phyloP scores from a whole-genome alignment of 257 asterid species.

The Salvia rosmarinus region DNA sequence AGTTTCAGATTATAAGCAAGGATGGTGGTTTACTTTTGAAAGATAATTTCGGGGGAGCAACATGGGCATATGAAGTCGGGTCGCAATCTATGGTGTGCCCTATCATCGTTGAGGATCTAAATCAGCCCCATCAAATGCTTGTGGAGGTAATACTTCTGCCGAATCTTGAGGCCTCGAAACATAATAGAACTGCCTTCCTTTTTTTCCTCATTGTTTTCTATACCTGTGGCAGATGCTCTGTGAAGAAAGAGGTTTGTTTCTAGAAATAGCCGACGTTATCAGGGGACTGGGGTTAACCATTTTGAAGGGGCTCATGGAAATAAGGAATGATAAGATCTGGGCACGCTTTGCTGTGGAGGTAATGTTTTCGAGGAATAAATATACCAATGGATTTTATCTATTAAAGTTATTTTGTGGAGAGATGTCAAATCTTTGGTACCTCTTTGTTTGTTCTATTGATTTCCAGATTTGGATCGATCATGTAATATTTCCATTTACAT shows the following conservation, averaged over 20 bases:
- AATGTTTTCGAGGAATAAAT: conserved; percentile 3
- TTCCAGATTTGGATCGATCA: not conserved
- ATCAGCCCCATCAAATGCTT: conserved; percentile 92
- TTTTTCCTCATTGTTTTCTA: not conserved
- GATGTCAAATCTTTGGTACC: not conserved
- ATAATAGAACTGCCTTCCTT: not conserved
- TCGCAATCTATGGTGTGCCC: conserved; percentile 86
- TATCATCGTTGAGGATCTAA: conserved; percentile 84
- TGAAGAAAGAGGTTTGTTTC: conserved; percentile 84
- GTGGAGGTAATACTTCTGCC: conserved; percentile 63
- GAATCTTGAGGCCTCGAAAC: conserved; percentile 1
- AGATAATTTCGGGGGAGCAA: conserved; percentile 84
- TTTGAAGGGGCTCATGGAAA: conserved; percentile 90
- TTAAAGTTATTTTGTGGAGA: not conserved
- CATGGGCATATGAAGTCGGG: conserved; percentile 97
- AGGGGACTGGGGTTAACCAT: conserved; percentile 88
- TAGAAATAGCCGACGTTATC: conserved; percentile 89
- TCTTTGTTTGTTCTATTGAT: not conserved
- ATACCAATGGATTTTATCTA: not conserved
- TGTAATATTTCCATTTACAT: not conserved
- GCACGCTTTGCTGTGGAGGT: conserved; percentile 93
- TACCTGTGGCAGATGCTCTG: conserved; percentile 71
- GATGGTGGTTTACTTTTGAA: conserved; percentile 75
- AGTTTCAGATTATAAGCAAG: conserved; percentile 64
- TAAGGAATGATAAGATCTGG: conserved; percentile 82